These are phyloP conservation scores for Suillus bovinus DNA, from an alignment of 768 basidiomycete species.

Conservation along the genomic window DNA sequence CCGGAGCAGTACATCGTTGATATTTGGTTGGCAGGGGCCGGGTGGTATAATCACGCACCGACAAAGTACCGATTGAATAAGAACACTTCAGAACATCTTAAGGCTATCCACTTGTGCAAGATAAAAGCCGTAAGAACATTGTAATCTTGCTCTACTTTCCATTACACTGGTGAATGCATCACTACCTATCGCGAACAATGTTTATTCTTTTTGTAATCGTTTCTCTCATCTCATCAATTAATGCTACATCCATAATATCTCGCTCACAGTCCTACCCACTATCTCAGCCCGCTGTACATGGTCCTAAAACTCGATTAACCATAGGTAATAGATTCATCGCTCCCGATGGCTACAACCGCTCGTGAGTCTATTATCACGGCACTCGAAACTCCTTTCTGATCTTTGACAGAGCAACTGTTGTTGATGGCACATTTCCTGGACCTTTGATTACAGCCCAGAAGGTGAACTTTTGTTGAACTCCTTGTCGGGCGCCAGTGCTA, in stretches of 20 bases:
- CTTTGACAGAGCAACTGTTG: slow-evolving; percentile 39
- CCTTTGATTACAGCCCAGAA: slow-evolving; percentile 45
- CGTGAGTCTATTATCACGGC: slow-evolving; percentile 28
- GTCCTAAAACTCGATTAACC: slow-evolving; percentile 25
- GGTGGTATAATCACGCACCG: neutral
- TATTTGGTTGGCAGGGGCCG: neutral
- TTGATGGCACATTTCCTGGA: slow-evolving; percentile 44
- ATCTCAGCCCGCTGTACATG: slow-evolving; percentile 11
- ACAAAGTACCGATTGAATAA: too few species aligned
- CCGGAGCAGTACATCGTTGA: neutral
- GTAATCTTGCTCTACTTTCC: too few species aligned
- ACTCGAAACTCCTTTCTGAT: neutral
- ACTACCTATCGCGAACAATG: too few species aligned
- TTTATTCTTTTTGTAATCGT: too few species aligned
- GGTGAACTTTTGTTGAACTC: slow-evolving; percentile 8
- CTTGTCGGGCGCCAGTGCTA: neutral
- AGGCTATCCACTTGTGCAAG: neutral
- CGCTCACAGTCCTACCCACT: slow-evolving; percentile 16
- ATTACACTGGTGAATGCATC: too few species aligned
- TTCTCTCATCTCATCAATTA: too few species aligned
- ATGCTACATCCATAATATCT: slow-evolving; percentile 13
- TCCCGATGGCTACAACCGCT: slow-evolving; percentile 47
- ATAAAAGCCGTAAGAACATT: neutral
- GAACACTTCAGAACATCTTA: neutral
- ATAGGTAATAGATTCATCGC: slow-evolving; percentile 41